Percentiles rank a stretch among this genome's conserved stretches.
These are phyloP conservation scores for Stygiomarasmius scandens DNA, from an alignment of 1,284 basidiomycete species.

Conservation along the genomic window DNA sequence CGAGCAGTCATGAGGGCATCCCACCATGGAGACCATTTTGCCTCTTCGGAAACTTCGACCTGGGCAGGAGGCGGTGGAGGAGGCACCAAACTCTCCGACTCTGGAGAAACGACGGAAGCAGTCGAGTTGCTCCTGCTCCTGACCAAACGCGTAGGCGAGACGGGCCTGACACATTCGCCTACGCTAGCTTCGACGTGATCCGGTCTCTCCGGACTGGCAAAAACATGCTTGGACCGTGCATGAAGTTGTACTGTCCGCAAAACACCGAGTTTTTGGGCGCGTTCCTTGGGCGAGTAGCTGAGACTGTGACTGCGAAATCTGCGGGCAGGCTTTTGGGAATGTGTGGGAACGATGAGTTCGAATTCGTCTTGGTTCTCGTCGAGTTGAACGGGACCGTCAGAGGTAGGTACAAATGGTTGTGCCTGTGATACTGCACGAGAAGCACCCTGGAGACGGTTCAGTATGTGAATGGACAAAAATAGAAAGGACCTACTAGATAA, in stretches of 20 bases:
- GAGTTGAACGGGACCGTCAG: conserved; percentile 42
- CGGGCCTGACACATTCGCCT: conserved; percentile 5
- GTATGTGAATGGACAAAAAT: conserved; percentile 2
- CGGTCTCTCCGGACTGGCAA: conserved; percentile 29
- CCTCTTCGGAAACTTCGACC: background rate
- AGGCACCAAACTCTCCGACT: conserved; percentile 1
- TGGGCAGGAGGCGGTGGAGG: background rate
- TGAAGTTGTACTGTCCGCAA: conserved; percentile 63
- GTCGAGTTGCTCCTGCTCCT: conserved; percentile 10
- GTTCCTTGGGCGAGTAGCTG: conserved; percentile 47
- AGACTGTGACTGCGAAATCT: conserved; percentile 60
- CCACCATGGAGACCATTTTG: background rate
- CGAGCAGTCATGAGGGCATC: background rate
- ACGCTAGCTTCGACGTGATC: background rate
- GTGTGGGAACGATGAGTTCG: conserved; percentile 23
- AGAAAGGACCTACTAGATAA: conserved; percentile 45
- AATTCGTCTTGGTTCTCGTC: conserved; percentile 63
- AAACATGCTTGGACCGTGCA: conserved; percentile 57
- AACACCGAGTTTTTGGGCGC: conserved; percentile 51
- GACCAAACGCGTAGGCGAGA: conserved; percentile 5
- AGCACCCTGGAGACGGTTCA: conserved; percentile 46
- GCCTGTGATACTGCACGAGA: conserved; percentile 73
- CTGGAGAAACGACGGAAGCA: conserved; percentile 6
- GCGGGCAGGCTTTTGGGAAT: conserved; percentile 35
- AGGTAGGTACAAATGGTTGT: conserved; percentile 56